A percentile compares a stretch with the other conserved stretches of the same genome.
Conservation (phyloP, 2,329 filamentous ascomycete species). For the Aspergillus arachidicola region DNA sequence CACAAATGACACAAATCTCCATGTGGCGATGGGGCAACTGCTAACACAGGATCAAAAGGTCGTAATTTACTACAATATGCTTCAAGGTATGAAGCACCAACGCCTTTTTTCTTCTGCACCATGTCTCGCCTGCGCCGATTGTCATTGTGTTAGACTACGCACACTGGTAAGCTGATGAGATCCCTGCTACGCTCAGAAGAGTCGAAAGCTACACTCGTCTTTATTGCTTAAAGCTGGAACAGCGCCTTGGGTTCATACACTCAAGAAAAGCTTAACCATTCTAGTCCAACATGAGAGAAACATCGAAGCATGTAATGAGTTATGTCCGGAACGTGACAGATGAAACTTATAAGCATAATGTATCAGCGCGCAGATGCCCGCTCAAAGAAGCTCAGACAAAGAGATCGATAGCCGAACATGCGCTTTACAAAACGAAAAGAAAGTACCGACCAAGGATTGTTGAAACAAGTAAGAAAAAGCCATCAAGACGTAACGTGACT, state of each 20-base stretch:
- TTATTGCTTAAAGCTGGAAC: background rate
- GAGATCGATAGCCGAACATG: constrained; percentile 8
- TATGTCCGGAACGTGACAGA: background rate
- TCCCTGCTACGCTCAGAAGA: background rate
- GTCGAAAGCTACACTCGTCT: too few species aligned
- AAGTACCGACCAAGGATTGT: constrained; percentile 9
- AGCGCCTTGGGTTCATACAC: background rate
- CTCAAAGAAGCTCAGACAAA: background rate
- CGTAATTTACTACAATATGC: background rate
- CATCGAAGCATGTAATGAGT: constrained; percentile 4
- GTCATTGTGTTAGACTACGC: background rate
- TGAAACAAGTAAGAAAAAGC: constrained; percentile 23
- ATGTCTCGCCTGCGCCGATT: background rate
- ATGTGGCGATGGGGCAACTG: background rate
- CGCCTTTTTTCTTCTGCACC: background rate
- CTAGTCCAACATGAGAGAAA: constrained; percentile 1
- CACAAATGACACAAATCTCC: background rate
- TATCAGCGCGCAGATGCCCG: constrained; percentile 10
- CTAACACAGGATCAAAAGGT: background rate
- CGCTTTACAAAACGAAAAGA: constrained; percentile 4
- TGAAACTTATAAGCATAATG: background rate
- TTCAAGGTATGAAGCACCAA: background rate
- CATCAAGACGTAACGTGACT: constrained; percentile 46
- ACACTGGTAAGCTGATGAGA: background rate
- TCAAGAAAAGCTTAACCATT: background rate